Evolutionary conservation across 768 basidiomycete species (phyloP), one percentile per base, ranked within the genome.

Genomic region (Lentinula aciculospora): DNA sequence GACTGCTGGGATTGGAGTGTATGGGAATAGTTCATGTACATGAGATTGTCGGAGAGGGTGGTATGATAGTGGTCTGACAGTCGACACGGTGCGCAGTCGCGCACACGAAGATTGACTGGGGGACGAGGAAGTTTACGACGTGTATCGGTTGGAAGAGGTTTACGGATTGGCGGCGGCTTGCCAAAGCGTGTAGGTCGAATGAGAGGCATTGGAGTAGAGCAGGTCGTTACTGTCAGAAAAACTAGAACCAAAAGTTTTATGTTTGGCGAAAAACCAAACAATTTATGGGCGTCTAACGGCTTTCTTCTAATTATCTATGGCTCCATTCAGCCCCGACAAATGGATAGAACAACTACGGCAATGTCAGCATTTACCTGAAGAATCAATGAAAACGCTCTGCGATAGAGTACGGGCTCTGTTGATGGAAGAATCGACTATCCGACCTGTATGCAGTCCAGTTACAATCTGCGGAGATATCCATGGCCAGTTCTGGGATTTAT

Each of bases 401-500:
- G 83, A 93, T 58, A 84, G 87, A 60, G 94, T 98, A 21, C 85
- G 92, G 51, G 81, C 86, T 48, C 87, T 95, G 48, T 81, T 97
- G 36, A 86, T 98, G 69, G 96, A 99, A 70, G 96, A 99, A 70
- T 94, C 89, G 56, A 99, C 98, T 69, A 95, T 98, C 57, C 94
- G 98, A 67, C 95, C 95, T 31, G 92, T 99, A 54, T 90, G 91
- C 32, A 90, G 84, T 62, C 96, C 96, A 1, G 96, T 98, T 36
- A 98, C 96, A 29, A 89, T 93, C 62, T 92, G 91, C 67, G 95
- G 95, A 29, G 95, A 98, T 68, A 96, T 98, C 53, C 95, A 98
- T 65, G 95, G 95, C 25, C 96, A 98, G 69, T 97, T 97, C 72
- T 98, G 94, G 88, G 96, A 98, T 67, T 76, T 98, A 47, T 79